These are phyloP conservation scores for Ophiostoma pallidulum DNA, from an alignment of 2,329 filamentous ascomycete genomes.

Conservation along the genomic window DNA sequence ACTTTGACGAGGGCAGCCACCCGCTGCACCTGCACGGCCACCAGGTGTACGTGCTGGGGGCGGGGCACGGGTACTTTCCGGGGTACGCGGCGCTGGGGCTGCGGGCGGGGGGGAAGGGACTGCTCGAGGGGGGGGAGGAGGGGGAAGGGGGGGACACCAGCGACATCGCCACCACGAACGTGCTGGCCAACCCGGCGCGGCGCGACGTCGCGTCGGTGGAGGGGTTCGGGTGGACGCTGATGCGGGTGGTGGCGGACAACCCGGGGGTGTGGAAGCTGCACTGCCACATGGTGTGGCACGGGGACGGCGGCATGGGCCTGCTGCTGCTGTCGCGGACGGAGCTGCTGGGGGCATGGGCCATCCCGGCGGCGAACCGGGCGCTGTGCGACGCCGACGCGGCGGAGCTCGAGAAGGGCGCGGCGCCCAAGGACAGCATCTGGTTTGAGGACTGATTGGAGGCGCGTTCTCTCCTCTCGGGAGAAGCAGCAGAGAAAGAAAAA, in stretches of 20 bases:
- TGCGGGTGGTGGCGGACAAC: constrained; percentile 41
- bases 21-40: constrained; percentile 21
- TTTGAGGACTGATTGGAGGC: too few relatives aligned
- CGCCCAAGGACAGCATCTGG: constrained; percentile 34
- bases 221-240: constrained; percentile 39
- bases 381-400: constrained; percentile 34
- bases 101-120: constrained; percentile 23
- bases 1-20: constrained; percentile 19
- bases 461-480: too few relatives aligned
- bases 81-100: constrained; percentile 32
- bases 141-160: too few relatives aligned
- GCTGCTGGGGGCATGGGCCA: constrained; percentile 29
- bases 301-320: constrained; percentile 30
- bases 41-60: constrained; percentile 40
- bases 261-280: constrained; percentile 36
- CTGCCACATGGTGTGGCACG: constrained; percentile 32
- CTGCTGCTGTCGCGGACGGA: constrained; percentile 37
- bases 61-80: constrained; percentile 54
- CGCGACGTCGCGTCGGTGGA: constrained; percentile 37
- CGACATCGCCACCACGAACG: too few relatives aligned
- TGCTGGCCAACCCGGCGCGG: constrained; percentile 33
- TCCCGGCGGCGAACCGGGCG: constrained; percentile 35
- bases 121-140: constrained; percentile 29
- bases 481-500: too few relatives aligned
- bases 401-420: constrained; percentile 38